Evolutionary conservation across 192 early-diverging fungal species (phyloP).

Genomic region (Backusella tuberculispora): DNA sequence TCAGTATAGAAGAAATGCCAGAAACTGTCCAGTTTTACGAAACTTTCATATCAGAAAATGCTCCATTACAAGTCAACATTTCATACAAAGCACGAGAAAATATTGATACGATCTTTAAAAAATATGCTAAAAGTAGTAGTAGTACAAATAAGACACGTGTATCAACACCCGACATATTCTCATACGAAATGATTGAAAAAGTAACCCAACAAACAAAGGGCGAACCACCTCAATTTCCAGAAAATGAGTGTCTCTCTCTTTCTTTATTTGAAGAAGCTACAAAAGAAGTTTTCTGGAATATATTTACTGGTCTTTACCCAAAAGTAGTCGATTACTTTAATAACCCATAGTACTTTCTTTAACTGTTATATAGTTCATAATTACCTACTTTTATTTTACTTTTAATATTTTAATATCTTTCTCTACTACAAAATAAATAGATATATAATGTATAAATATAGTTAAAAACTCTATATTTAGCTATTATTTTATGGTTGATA

Average conservation of each 20-base stretch:
- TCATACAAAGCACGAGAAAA: conserved; percentile 16
- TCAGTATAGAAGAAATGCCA: background rate
- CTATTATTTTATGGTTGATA: no score
- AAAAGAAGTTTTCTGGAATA: conserved; percentile 32
- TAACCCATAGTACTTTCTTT: background rate
- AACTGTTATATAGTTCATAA: background rate
- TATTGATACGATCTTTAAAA: conserved; percentile 14
- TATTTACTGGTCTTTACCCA: conserved; percentile 23
- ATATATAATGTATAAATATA: no score
- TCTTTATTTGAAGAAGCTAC: conserved; percentile 15
- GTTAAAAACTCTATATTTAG: no score
- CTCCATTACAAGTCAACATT: conserved; percentile 33
- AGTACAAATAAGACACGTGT: background rate
- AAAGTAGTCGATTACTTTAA: conserved; percentile 25
- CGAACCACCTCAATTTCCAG: background rate
- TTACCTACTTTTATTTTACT: background rate
- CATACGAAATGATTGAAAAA: background rate
- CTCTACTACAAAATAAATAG: no score
- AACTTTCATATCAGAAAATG: conserved; percentile 15
- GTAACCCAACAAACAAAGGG: background rate
- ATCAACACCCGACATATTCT: conserved; percentile 5
- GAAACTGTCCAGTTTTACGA: conserved; percentile 27
- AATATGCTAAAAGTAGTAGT: background rate
- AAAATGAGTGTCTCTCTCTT: background rate
- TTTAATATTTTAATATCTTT: background rate